phyloP scores from a whole-genome alignment of 805 yeast species.

The Ogataea haglerorum region DNA sequence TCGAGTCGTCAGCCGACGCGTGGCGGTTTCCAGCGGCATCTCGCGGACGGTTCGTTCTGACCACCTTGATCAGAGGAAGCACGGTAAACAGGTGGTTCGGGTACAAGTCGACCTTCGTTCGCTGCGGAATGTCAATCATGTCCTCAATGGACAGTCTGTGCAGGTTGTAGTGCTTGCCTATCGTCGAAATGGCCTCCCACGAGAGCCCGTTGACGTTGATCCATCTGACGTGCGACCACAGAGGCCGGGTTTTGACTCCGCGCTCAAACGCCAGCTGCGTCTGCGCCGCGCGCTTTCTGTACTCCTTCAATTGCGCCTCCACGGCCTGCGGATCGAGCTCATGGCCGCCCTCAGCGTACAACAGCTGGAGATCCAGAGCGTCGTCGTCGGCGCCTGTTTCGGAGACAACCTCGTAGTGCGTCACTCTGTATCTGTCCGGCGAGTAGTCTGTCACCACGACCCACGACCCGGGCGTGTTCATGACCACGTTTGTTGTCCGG shows the following conservation, averaged over 20 bases:
- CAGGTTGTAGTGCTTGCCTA: constrained; percentile 42
- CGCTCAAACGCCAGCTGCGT: constrained; percentile 30
- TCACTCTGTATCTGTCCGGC: constrained; percentile 40
- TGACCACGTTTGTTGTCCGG: constrained; percentile 45
- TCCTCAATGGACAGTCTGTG: constrained; percentile 60
- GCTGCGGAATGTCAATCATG: constrained; percentile 59
- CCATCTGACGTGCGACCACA: constrained; percentile 54
- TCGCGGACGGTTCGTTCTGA: constrained; percentile 26
- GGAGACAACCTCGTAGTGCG: constrained; percentile 39
- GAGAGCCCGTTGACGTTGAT: constrained; percentile 58
- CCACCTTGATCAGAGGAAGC: constrained; percentile 48
- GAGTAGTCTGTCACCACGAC: constrained; percentile 54
- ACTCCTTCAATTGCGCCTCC: constrained; percentile 11
- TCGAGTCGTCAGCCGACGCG: not conserved
- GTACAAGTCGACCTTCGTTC: constrained; percentile 56
- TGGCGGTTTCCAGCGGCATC: not conserved
- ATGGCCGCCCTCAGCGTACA: constrained; percentile 8
- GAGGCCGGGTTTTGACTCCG: constrained; percentile 37
- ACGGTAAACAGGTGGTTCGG: constrained; percentile 51
- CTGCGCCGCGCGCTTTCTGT: constrained; percentile 7
- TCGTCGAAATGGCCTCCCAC: constrained; percentile 52
- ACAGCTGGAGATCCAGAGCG: constrained; percentile 6
- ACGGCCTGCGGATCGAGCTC: constrained; percentile 11
- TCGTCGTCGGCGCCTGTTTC: constrained; percentile 23
- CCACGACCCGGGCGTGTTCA: constrained; percentile 51